Evolutionary conservation across 805 yeast genomes (phyloP), one percentile per base, ranked within the genome.

Genomic region (Wickerhamomyces sydowiorum): DNA sequence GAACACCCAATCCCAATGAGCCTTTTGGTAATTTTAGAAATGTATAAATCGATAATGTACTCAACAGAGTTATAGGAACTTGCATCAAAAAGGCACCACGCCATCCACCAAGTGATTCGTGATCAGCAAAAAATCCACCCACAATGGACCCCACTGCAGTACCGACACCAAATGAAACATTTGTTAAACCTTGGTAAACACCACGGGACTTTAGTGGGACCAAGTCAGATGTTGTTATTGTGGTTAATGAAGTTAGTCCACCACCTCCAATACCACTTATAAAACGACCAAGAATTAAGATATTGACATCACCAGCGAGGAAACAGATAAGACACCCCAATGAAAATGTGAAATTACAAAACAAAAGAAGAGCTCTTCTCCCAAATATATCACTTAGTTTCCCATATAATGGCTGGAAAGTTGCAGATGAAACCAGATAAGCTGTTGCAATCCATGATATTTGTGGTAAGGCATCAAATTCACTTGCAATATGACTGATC

Each of bases 181-280:
- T 88, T 28, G 84, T 84, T 39, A 85, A 59, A 0, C 96, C 96
- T 57, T 89, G 96, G 60, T 77, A 86, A 24, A 86, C 60, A 2
- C 95, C 96, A 44, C 96, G 70, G 33, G 82, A 77, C 42, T 93
- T 70, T 47, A 83, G 68, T 0, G 95, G 84, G 10, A 88, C 81
- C 38, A 88, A 64, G 60, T 89, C 96, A 15, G 86, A 78, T 50
- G 85, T 72, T 1, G 91, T 75, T 42, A 89, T 85, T 2, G 91
- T 78, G 7, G 86, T 73, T 51, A 87, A 64, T 0, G 88, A 69
- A 12, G 86, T 77, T 54, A 88, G 70, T 1, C 96, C 96, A 8
- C 96, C 93, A 15, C 96, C 96, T 12, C 96, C 96, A 40, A 85
- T 73, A 13, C 97, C 97, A 14, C 91, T 77, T 34, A 89, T 67